These are phyloP conservation scores for Rutidosis leptorrhynchoides DNA, from an alignment of 129 eudicot species.

Conservation along the genomic window DNA sequence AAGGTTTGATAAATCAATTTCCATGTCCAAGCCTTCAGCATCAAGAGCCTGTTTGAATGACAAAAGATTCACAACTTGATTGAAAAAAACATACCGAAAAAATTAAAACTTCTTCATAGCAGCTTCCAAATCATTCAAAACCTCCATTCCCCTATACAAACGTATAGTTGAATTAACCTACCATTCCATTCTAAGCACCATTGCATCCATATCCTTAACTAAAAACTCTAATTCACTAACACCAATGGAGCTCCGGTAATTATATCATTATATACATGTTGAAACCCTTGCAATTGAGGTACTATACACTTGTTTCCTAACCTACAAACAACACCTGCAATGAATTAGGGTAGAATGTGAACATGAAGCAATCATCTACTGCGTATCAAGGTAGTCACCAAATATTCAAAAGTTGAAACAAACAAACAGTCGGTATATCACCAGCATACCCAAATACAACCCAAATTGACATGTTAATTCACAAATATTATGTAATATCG, in stretches of 20 bases:
- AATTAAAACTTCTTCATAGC: too few relatives aligned
- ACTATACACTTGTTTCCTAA: slow-evolving; percentile 65
- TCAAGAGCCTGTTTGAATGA: slow-evolving; percentile 68
- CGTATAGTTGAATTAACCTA: slow-evolving; percentile 54
- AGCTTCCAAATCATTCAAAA: slow-evolving; percentile 67
- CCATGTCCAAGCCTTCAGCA: slow-evolving; percentile 98
- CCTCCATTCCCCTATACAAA: slow-evolving; percentile 72
- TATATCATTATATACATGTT: slow-evolving; percentile 79
- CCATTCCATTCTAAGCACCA: slow-evolving; percentile 77
- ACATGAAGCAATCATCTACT: too few relatives aligned
- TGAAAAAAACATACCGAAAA: not conserved
- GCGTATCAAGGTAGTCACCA: too few relatives aligned
- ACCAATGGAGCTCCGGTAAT: slow-evolving; percentile 53
- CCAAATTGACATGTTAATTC: too few relatives aligned
- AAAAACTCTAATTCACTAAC: slow-evolving; percentile 61
- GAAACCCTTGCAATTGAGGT: slow-evolving; percentile 65
- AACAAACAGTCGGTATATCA: too few relatives aligned
- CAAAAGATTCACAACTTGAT: not conserved
- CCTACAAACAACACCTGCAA: slow-evolving; percentile 68
- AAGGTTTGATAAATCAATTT: slow-evolving; percentile 91
- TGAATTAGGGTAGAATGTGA: too few relatives aligned
- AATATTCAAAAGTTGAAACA: too few relatives aligned
- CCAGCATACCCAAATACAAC: too few relatives aligned
- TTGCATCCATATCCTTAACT: slow-evolving; percentile 86
- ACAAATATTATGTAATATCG: too few relatives aligned